phyloP scores from a whole-genome alignment of 495 filamentous ascomycete species.

The Hypoxylon lenormandii region DNA sequence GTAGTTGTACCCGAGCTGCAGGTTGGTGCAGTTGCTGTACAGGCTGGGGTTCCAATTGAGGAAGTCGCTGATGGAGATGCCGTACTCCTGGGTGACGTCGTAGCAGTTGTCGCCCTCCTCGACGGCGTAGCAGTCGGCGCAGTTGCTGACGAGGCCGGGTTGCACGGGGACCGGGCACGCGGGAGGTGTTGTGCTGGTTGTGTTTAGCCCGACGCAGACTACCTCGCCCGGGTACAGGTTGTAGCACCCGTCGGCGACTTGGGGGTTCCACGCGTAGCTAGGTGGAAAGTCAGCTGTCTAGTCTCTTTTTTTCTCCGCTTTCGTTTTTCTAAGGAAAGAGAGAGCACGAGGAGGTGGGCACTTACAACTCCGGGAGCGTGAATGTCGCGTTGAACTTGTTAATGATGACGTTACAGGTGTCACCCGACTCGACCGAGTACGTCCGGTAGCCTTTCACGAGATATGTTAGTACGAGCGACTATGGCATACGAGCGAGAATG shows the following conservation, averaged over 20 bases:
- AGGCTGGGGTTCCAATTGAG: slow-evolving; percentile 47
- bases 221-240: slow-evolving; percentile 41
- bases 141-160: slow-evolving; percentile 29
- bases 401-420: slow-evolving; percentile 41
- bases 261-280: slow-evolving; percentile 49
- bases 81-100: slow-evolving; percentile 1
- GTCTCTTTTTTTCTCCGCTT: not conserved
- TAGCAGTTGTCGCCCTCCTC: slow-evolving; percentile 40
- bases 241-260: slow-evolving; percentile 38
- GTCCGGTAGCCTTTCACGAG: slow-evolving; percentile 27
- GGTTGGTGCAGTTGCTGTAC: slow-evolving; percentile 50
- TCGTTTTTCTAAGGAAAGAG: too few relatives aligned
- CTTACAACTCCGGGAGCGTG: slow-evolving; percentile 43
- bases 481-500: not conserved
- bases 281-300: too few relatives aligned
- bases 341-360: not conserved
- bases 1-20: slow-evolving; percentile 54
- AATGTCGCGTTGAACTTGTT: slow-evolving; percentile 28
- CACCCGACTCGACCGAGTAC: slow-evolving; percentile 40
- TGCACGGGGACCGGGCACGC: slow-evolving; percentile 31
- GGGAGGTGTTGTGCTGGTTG: slow-evolving; percentile 7
- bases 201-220: slow-evolving; percentile 34
- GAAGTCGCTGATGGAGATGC: slow-evolving; percentile 36
- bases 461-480: slow-evolving; percentile 1
- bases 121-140: slow-evolving; percentile 43